Conservation (phyloP, 2,329 filamentous ascomycete species). For the Diaporthe sp. region DNA sequence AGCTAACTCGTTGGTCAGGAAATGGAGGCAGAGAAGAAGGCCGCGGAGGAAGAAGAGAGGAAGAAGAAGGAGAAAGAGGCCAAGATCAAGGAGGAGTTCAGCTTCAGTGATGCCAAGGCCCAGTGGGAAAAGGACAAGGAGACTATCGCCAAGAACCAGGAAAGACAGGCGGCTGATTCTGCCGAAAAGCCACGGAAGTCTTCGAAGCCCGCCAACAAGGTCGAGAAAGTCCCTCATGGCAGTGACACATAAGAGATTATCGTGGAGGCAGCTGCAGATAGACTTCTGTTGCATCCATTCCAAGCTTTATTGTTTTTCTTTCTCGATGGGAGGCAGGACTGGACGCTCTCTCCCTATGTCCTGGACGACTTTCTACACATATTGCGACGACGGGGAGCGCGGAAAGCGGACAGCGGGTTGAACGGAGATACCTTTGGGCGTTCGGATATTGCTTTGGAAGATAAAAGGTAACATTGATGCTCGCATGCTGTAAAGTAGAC, state of each 20-base stretch:
- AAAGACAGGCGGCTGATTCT: constrained; percentile 49
- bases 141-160: constrained; percentile 75
- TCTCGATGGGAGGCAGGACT: constrained; percentile 1
- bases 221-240: constrained; percentile 22
- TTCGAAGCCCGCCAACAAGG: constrained; percentile 20
- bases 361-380: constrained; percentile 9
- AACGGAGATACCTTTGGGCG: constrained; percentile 36
- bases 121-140: constrained; percentile 93
- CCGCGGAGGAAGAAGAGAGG: constrained; percentile 84
- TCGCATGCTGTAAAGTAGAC: constrained; percentile 31
- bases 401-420: neutral
- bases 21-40: constrained; percentile 90
- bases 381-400: neutral
- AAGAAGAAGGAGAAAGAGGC: constrained; percentile 80
- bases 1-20: constrained; percentile 66
- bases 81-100: constrained; percentile 81
- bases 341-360: constrained; percentile 3
- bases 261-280: constrained; percentile 10
- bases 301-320: constrained; percentile 18
- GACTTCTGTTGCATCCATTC: constrained; percentile 15
- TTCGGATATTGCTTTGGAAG: constrained; percentile 41
- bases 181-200: constrained; percentile 39
- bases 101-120: constrained; percentile 76
- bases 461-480: constrained; percentile 34
- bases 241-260: constrained; percentile 10